phyloP scores from a whole-genome alignment of 331 rosid species.

The Rosa hybrid region DNA sequence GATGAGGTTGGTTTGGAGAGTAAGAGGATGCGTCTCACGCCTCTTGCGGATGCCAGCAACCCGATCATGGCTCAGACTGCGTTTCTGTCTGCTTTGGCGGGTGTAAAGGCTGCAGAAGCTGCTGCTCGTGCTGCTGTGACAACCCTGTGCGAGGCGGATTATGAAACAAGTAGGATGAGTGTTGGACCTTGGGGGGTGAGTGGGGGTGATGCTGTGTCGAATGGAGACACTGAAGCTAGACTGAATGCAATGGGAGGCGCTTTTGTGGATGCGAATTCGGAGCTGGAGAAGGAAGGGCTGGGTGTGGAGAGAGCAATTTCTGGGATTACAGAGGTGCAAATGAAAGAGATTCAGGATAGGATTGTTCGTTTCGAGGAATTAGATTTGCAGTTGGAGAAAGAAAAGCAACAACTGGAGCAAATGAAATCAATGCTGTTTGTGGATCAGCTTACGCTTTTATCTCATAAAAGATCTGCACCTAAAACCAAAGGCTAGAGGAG shows the following conservation, averaged over 20 bases:
- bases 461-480: slow-evolving; percentile 34
- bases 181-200: slow-evolving; percentile 34
- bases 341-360: slow-evolving; percentile 73
- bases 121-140: slow-evolving; percentile 82
- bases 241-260: slow-evolving; percentile 38
- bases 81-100: slow-evolving; percentile 83
- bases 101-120: slow-evolving; percentile 66
- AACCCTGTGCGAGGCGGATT: slow-evolving; percentile 48
- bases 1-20: slow-evolving; percentile 41
- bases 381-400: slow-evolving; percentile 79
- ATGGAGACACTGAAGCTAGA: slow-evolving; percentile 38
- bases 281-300: slow-evolving; percentile 61
- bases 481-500: slow-evolving; percentile 31
- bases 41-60: slow-evolving; percentile 96
- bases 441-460: slow-evolving; percentile 70
- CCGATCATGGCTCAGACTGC: slow-evolving; percentile 99
- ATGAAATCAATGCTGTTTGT: slow-evolving; percentile 62
- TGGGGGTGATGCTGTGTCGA: slow-evolving; percentile 41
- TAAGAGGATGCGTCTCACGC: slow-evolving; percentile 79
- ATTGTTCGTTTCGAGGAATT: slow-evolving; percentile 56
- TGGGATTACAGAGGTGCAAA: slow-evolving; percentile 62
- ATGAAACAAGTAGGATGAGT: slow-evolving; percentile 40
- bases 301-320: slow-evolving; percentile 69
- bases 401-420: slow-evolving; percentile 71
- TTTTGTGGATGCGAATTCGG: slow-evolving; percentile 52